Conservation (phyloP, 352 stramenopile species). For the Pythium volutum region DNA sequence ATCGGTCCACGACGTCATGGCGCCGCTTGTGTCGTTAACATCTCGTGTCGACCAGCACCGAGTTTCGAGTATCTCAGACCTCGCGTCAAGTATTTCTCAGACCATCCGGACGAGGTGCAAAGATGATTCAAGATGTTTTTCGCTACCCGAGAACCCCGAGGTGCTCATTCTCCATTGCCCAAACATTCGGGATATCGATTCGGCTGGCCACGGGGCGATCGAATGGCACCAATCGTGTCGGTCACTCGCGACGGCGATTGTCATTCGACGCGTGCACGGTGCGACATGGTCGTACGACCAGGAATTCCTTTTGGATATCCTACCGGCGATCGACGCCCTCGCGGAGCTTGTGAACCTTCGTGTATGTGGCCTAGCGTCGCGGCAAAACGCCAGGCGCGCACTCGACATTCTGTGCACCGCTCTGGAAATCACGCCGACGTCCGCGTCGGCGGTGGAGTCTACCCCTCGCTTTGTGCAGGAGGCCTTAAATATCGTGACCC, state of each 20-base stretch:
- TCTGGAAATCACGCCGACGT: conserved; percentile 19
- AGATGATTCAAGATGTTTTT: conserved; percentile 7
- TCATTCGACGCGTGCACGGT: conserved; percentile 44
- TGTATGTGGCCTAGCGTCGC: conserved; percentile 41
- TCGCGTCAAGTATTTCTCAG: conserved; percentile 1
- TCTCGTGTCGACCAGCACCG: neutral
- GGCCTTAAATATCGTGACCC: conserved; percentile 30
- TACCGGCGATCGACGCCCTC: conserved; percentile 43
- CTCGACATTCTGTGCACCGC: conserved; percentile 21
- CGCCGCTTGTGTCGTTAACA: conserved; percentile 2
- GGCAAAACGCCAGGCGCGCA: conserved; percentile 28
- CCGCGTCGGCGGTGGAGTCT: conserved; percentile 11
- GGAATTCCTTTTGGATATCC: conserved; percentile 44
- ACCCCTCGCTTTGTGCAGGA: conserved; percentile 29
- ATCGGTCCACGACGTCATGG: neutral
- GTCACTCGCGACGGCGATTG: conserved; percentile 29
- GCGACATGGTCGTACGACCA: conserved; percentile 57
- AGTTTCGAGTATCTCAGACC: neutral
- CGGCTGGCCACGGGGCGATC: neutral
- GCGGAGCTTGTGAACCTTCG: conserved; percentile 44
- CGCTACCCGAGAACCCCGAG: conserved; percentile 16
- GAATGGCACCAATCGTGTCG: conserved; percentile 4
- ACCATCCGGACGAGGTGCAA: neutral
- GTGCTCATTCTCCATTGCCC: conserved; percentile 20
- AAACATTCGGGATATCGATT: conserved; percentile 15